phyloP scores from a whole-genome alignment of 2,329 filamentous ascomycete genomes.

The Pyricularia pennisetigena region DNA sequence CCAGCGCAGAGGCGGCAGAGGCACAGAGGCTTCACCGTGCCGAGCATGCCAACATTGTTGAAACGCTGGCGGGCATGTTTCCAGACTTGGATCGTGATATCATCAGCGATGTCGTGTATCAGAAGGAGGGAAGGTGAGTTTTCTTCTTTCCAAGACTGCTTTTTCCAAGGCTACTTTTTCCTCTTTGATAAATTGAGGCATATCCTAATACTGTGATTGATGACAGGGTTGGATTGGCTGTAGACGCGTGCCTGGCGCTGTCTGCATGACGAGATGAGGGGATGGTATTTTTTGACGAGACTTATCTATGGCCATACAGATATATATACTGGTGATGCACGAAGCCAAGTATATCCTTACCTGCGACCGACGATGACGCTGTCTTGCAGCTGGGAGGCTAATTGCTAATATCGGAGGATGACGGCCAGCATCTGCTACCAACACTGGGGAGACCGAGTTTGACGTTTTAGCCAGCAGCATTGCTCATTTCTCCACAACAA shows the following conservation, averaged over 20 bases:
- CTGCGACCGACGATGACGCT: neutral
- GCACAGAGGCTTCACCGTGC: slow-evolving; percentile 71
- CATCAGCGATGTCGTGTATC: slow-evolving; percentile 91
- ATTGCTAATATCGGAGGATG: neutral
- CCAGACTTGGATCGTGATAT: slow-evolving; percentile 88
- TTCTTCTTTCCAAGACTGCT: slow-evolving; percentile 15
- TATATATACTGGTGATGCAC: neutral
- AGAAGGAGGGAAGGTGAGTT: slow-evolving; percentile 86
- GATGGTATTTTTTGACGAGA: neutral
- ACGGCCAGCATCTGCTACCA: neutral
- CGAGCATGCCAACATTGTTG: slow-evolving; percentile 85
- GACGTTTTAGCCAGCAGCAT: neutral
- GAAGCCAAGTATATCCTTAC: neutral
- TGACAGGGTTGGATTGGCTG: slow-evolving; percentile 67
- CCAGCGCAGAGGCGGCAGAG: slow-evolving; percentile 81
- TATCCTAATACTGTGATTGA: slow-evolving; percentile 8
- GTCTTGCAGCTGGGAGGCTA: neutral
- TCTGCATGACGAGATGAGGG: slow-evolving; percentile 18
- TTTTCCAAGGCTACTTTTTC: neutral
- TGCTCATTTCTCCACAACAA: neutral
- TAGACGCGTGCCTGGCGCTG: slow-evolving; percentile 74
- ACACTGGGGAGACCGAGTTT: neutral
- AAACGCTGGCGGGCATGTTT: slow-evolving; percentile 94
- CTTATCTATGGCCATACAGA: neutral
- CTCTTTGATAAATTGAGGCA: slow-evolving; percentile 4